phyloP scores from a whole-genome alignment of 495 filamentous ascomycete genomes.

The Haplographium delicatum region DNA sequence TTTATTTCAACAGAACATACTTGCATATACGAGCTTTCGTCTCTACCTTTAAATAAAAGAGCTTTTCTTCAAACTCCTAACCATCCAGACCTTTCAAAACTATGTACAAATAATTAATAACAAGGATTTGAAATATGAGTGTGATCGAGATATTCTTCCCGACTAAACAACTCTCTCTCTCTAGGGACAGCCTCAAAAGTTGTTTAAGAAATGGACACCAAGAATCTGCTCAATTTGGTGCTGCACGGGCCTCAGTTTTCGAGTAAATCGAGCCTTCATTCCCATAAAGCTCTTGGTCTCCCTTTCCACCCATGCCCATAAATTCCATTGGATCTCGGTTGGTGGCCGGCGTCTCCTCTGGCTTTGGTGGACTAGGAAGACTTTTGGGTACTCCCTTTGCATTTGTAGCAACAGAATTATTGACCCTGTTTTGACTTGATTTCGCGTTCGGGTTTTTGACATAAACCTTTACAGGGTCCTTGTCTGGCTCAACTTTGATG shows the following conservation, averaged over 20 bases:
- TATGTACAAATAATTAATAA: constrained; percentile 3
- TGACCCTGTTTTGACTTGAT: constrained; percentile 15
- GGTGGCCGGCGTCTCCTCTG: constrained; percentile 58
- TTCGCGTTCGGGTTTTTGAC: constrained; percentile 60
- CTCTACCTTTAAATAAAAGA: background rate
- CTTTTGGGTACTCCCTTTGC: constrained; percentile 25
- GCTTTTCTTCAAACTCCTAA: constrained; percentile 5
- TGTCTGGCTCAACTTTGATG: constrained; percentile 44
- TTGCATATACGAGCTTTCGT: background rate
- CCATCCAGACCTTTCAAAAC: background rate
- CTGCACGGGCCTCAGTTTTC: constrained; percentile 23
- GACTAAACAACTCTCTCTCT: background rate
- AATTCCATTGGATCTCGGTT: constrained; percentile 69
- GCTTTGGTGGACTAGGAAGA: constrained; percentile 16
- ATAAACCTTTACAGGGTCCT: constrained; percentile 66
- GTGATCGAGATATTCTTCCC: background rate
- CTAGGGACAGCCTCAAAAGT: background rate
- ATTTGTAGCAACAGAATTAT: constrained; percentile 17
- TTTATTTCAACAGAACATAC: background rate
- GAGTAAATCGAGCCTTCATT: constrained; percentile 52
- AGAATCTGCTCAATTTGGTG: background rate
- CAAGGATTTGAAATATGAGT: constrained; percentile 1
- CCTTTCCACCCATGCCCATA: constrained; percentile 73
- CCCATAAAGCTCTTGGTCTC: constrained; percentile 70
- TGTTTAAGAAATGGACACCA: background rate